Evolutionary conservation across 129 eudicot species (phyloP), one percentile per base, ranked within the genome.

Genomic region (Apium graveolens): DNA sequence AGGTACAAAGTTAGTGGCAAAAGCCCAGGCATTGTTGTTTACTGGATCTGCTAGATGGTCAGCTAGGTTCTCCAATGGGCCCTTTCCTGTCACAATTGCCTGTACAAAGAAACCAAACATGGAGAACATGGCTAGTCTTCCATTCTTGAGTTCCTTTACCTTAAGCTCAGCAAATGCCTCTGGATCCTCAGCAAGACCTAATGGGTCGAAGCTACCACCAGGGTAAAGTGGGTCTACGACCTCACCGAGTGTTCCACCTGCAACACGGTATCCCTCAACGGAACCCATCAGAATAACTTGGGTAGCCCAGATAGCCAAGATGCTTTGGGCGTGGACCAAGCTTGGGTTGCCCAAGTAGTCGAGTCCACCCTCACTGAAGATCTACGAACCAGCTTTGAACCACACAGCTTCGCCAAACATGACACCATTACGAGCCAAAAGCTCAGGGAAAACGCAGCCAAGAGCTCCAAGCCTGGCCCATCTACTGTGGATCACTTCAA

Each of bases 21-120:
- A 51, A 51, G 60, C 60, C 60, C 60, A 51, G n/a, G 60, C 60
- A 20, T 51, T 51, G 60, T 20, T 51, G 60, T 51, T 51, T 51
- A 51, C 60, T 7, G 26, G 60, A 51, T 51, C 60, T 0, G 84
- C 83, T 5, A 80, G 74, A 69, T 84, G 84, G 69, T 84, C 86
- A 9, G 81, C 80, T 24, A 83, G 70, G 74, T 83, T 83, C 44
- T 78, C 82, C 83, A 83, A 39, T 20, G 84, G 84, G 8, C 85
- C 85, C 79, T 82, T 82, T 78, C 82, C 82, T 5, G 82, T 82
- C 11, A 78, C 82, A 37, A 82, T 73, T n/a, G 82, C 85, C 14
- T 82, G 85, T 29, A 82, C 85, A 45, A 82, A 82, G 82, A 78
- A 78, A 17, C 82, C 85, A 48, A 82, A 82, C 85, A 82, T 82